Conservation (phyloP, 2,329 filamentous ascomycete genomes). For the Exophiala bonariae region DNA sequence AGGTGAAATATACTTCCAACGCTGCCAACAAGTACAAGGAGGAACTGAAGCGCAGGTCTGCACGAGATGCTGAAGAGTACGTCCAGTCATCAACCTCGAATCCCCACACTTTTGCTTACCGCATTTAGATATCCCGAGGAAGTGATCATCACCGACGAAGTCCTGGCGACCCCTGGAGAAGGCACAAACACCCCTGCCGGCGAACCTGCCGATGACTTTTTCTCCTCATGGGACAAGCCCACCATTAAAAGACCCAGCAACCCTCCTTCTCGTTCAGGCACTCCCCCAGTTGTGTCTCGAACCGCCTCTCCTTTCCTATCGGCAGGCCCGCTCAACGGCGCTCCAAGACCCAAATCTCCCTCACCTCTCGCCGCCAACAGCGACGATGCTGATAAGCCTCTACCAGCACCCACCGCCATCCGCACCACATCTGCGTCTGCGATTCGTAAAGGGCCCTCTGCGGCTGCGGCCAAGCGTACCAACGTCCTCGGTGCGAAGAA, state of each 20-base stretch:
- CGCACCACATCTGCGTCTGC: slow-evolving; percentile 75
- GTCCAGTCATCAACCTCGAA: slow-evolving; percentile 33
- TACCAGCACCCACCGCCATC: slow-evolving; percentile 63
- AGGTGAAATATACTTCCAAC: slow-evolving; percentile 93
- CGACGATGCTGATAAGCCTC: slow-evolving; percentile 52
- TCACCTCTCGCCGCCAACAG: slow-evolving; percentile 53
- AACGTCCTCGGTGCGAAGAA: slow-evolving; percentile 88
- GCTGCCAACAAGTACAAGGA: slow-evolving; percentile 98
- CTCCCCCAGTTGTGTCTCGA: slow-evolving; percentile 76
- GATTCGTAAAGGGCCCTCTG: slow-evolving; percentile 69
- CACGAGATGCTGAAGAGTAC: slow-evolving; percentile 80
- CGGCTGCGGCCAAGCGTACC: slow-evolving; percentile 69
- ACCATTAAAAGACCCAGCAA: slow-evolving; percentile 95
- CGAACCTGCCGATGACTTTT: slow-evolving; percentile 80
- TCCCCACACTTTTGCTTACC: neutral
- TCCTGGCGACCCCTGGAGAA: slow-evolving; percentile 59
- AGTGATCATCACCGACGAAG: slow-evolving; percentile 77
- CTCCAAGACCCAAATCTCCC: slow-evolving; percentile 78
- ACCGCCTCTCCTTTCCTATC: slow-evolving; percentile 89
- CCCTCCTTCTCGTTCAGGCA: slow-evolving; percentile 84
- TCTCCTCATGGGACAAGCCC: slow-evolving; percentile 98
- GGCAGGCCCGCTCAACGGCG: slow-evolving; percentile 62
- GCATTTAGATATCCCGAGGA: slow-evolving; percentile 71
- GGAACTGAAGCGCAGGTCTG: slow-evolving; percentile 83
- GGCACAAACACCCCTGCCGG: slow-evolving; percentile 74